Conservation (phyloP, 306 rosid genomes). For the barrel medic (Medicago truncatula) region DNA sequence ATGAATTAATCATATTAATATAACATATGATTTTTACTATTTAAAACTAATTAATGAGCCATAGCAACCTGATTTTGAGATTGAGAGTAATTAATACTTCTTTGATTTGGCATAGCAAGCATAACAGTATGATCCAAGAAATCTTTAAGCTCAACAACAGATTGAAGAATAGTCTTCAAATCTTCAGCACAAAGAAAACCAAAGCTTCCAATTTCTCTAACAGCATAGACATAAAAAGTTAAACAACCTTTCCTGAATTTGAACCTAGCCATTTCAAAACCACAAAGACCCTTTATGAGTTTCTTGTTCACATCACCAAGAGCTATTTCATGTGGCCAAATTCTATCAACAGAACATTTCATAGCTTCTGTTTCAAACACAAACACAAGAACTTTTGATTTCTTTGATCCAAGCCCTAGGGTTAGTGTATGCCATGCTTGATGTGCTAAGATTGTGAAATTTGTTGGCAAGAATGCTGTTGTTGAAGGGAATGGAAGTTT, state of each 20-base stretch:
- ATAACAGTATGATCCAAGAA: constrained; percentile 95
- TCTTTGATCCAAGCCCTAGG: constrained; percentile 92
- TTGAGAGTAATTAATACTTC: constrained; percentile 67
- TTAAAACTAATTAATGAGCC: constrained; percentile 69
- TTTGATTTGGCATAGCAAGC: constrained; percentile 93
- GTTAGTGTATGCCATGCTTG: constrained; percentile 98
- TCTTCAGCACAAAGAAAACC: constrained; percentile 78
- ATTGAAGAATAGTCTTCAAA: constrained; percentile 70
- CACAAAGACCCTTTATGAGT: constrained; percentile 73
- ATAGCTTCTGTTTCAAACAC: constrained; percentile 76
- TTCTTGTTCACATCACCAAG: constrained; percentile 88
- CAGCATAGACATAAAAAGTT: constrained; percentile 91
- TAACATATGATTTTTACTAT: too few relatives aligned
- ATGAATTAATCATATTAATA: neutral
- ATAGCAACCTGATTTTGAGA: constrained; percentile 63
- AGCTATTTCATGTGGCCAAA: constrained; percentile 85
- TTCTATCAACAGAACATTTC: constrained; percentile 63
- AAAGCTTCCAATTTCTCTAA: constrained; percentile 64
- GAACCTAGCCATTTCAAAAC: constrained; percentile 88
- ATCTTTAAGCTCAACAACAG: constrained; percentile 86
- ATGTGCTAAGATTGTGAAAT: constrained; percentile 94
- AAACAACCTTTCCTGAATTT: constrained; percentile 96
- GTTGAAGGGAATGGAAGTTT: constrained; percentile 81
- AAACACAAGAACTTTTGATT: constrained; percentile 79
- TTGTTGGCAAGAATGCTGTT: constrained; percentile 84